phyloP scores from a whole-genome alignment of 2,329 filamentous ascomycete species.

The Apiospora hydei region DNA sequence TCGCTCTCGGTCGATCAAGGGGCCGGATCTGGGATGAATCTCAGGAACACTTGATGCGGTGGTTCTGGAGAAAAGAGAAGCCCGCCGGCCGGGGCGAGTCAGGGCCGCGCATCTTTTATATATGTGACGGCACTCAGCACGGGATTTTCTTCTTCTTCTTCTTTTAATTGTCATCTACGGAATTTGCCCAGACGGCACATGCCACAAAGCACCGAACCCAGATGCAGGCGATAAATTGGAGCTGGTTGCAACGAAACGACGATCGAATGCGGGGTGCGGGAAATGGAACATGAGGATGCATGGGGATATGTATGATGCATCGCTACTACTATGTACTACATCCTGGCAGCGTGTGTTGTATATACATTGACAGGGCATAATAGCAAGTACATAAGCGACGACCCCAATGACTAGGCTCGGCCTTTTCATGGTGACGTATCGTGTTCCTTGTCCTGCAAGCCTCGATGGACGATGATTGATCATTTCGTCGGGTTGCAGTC shows the following conservation, averaged over 20 bases:
- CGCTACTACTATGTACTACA: neutral
- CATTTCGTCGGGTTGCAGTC: conserved; percentile 3
- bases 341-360: neutral
- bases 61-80: neutral
- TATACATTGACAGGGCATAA: neutral
- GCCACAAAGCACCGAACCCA: conserved; percentile 5
- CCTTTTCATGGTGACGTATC: neutral
- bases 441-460: neutral
- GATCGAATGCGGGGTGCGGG: conserved; percentile 18
- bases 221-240: neutral
- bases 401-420: neutral
- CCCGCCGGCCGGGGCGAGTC: neutral
- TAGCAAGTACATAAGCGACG: neutral
- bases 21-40: neutral
- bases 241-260: neutral
- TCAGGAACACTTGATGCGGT: neutral
- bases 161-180: neutral
- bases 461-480: neutral
- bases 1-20: neutral
- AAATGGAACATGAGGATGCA: neutral
- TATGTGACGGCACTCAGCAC: neutral
- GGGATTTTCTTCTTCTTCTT: neutral
- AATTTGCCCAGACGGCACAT: neutral
- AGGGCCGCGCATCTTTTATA: neutral
- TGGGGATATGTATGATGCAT: neutral